Evolutionary conservation across 2,329 filamentous ascomycete species (phyloP).

Genomic region (Cladophialophora immunda): DNA sequence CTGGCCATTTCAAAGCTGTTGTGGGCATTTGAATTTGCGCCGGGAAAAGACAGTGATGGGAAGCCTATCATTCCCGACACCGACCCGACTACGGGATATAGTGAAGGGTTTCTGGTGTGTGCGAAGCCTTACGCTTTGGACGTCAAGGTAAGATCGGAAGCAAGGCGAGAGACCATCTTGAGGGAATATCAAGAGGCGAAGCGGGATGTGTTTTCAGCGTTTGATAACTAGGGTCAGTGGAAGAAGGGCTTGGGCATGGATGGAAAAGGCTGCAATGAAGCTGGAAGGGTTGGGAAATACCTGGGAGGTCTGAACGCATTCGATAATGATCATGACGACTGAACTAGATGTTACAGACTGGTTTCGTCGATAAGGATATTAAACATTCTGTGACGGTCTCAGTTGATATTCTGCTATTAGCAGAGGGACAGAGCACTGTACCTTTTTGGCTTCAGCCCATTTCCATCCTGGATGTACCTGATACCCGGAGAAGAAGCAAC

Average conservation of each 20-base stretch:
- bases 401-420: background rate
- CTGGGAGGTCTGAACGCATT: slow-evolving; percentile 6
- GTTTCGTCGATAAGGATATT: slow-evolving; percentile 8
- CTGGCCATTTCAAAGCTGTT: slow-evolving; percentile 43
- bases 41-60: slow-evolving; percentile 36
- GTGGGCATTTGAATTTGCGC: slow-evolving; percentile 46
- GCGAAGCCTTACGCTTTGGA: slow-evolving; percentile 47
- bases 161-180: slow-evolving; percentile 45
- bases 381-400: slow-evolving; percentile 22
- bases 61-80: slow-evolving; percentile 44
- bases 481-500: slow-evolving; percentile 7
- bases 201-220: slow-evolving; percentile 41
- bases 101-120: slow-evolving; percentile 47
- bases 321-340: background rate
- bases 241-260: background rate
- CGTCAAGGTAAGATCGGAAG: slow-evolving; percentile 42
- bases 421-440: background rate
- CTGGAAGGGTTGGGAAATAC: slow-evolving; percentile 9
- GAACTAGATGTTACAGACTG: background rate
- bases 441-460: slow-evolving; percentile 34
- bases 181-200: slow-evolving; percentile 45
- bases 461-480: slow-evolving; percentile 32
- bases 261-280: background rate
- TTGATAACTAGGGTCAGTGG: slow-evolving; percentile 23
- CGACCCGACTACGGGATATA: slow-evolving; percentile 50